phyloP scores from a whole-genome alignment of 192 early-diverging fungal genomes.

The Coemansia sp. region DNA sequence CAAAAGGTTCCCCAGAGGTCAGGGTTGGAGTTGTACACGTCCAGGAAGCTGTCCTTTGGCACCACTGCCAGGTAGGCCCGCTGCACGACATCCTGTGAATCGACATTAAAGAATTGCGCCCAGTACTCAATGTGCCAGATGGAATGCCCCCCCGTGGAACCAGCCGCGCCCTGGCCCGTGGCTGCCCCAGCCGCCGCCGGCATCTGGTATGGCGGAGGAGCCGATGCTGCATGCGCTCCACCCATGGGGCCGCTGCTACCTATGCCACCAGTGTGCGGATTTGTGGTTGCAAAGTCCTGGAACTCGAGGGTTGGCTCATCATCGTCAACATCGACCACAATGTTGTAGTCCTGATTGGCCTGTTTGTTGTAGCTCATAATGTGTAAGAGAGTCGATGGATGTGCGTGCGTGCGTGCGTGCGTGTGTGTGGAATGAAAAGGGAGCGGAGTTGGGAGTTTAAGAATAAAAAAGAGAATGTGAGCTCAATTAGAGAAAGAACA shows the following conservation, averaged over 20 bases:
- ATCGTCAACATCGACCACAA: constrained; percentile 54
- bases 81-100: constrained; percentile 75
- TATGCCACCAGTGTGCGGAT: constrained; percentile 31
- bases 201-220: constrained; percentile 39
- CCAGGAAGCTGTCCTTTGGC: constrained; percentile 75
- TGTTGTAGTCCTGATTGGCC: constrained; percentile 42
- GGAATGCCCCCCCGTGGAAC: constrained; percentile 50
- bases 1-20: constrained; percentile 99
- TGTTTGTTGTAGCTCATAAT: constrained; percentile 7
- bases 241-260: constrained; percentile 4
- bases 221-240: background rate
- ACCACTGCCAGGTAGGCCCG: constrained; percentile 64
- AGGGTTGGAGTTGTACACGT: constrained; percentile 75
- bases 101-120: constrained; percentile 88
- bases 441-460: background rate
- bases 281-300: constrained; percentile 49
- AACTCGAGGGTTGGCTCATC: constrained; percentile 51
- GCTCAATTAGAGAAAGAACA: too few relatives aligned
- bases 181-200: constrained; percentile 4
- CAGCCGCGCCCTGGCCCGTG: constrained; percentile 7
- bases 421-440: background rate
- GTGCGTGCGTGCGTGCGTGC: background rate
- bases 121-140: constrained; percentile 92
- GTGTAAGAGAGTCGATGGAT: background rate
- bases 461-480: background rate